Conservation (phyloP, 495 filamentous ascomycete species). For the Hypoxylon cercidicola region DNA sequence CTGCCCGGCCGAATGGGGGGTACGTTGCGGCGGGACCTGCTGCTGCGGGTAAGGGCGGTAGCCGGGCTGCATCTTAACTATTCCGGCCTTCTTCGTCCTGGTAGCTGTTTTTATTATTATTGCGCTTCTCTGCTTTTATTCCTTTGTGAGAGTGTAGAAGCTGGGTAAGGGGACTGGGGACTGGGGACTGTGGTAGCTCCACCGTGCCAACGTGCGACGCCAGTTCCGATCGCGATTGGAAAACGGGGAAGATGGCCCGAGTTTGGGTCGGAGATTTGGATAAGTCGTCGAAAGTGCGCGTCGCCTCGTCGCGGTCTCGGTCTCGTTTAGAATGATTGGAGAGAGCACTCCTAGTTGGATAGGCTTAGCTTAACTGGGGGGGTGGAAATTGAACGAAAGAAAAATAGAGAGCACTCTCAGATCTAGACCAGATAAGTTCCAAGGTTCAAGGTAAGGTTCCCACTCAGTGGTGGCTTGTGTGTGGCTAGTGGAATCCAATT, state of each 20-base stretch:
- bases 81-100: constrained; percentile 12
- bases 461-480: too few species aligned
- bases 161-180: constrained; percentile 9
- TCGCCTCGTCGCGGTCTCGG: constrained; percentile 40
- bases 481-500: too few species aligned
- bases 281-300: constrained; percentile 40
- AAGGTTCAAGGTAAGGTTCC: too few species aligned
- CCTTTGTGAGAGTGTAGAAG: constrained; percentile 11
- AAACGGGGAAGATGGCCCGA: constrained; percentile 30
- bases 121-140: constrained; percentile 10
- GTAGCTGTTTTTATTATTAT: constrained; percentile 6
- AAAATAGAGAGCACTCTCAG: not conserved
- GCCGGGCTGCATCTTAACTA: constrained; percentile 57
- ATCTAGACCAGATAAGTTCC: too few species aligned
- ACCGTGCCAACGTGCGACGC: constrained; percentile 36
- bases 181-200: constrained; percentile 23
- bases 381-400: not conserved
- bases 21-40: constrained; percentile 48
- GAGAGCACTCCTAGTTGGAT: constrained; percentile 21
- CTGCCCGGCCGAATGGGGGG: constrained; percentile 53
- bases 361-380: constrained; percentile 22
- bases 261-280: constrained; percentile 39
- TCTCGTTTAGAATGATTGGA: constrained; percentile 36
- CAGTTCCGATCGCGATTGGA: constrained; percentile 41
- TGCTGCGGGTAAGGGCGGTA: constrained; percentile 59